These are phyloP conservation scores for Endotrypanum monterogeii DNA, from an alignment of 208 protist genomes.

Conservation along the genomic window DNA sequence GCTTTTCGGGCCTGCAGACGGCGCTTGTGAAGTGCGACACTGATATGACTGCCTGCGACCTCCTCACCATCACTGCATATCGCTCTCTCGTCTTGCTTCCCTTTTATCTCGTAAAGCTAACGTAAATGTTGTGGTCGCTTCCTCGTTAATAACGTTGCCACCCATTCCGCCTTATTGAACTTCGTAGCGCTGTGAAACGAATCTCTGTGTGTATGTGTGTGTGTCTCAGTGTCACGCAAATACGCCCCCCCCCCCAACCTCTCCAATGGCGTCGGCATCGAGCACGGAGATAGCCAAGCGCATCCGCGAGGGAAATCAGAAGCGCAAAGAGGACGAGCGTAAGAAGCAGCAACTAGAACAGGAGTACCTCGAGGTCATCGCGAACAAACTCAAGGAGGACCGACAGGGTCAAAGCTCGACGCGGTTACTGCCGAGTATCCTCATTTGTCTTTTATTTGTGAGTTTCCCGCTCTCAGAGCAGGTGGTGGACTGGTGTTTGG, in stretches of 20 bases:
- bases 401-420: slow-evolving; percentile 19
- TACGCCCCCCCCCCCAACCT: neutral
- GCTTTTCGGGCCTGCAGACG: neutral
- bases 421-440: slow-evolving; percentile 64
- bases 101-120: neutral
- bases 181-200: neutral
- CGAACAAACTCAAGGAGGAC: slow-evolving; percentile 30
- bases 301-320: slow-evolving; percentile 62
- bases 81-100: neutral
- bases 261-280: slow-evolving; percentile 10
- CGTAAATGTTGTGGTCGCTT: neutral
- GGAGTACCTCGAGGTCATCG: slow-evolving; percentile 53
- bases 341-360: slow-evolving; percentile 60
- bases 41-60: neutral
- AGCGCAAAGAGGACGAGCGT: slow-evolving; percentile 58
- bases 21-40: neutral
- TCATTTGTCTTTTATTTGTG: slow-evolving; percentile 78
- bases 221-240: neutral
- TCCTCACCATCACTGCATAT: neutral
- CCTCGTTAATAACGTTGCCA: neutral
- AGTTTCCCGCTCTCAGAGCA: slow-evolving; percentile 80
- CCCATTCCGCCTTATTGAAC: neutral
- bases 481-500: slow-evolving; percentile 76
- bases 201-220: neutral
- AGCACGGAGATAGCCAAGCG: slow-evolving; percentile 51